Percentiles rank a stretch among this genome's conserved stretches.
Conservation (phyloP, 73 alveolate species). For the Halteria grandinella region DNA sequence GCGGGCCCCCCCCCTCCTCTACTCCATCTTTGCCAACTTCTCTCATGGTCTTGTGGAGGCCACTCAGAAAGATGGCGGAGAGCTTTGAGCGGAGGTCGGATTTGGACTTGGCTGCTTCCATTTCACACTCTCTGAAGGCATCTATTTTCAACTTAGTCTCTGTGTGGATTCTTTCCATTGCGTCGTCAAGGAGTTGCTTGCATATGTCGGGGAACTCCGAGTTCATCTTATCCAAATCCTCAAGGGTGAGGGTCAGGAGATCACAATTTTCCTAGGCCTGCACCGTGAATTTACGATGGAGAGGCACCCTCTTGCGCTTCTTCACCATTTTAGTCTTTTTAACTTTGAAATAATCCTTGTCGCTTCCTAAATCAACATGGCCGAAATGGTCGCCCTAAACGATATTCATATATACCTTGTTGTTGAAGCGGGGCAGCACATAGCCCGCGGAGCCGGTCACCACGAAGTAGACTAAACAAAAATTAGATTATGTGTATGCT, state of each 20-base stretch:
- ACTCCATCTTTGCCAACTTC: too few relatives aligned
- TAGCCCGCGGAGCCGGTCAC: not conserved
- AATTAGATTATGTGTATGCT: too few relatives aligned
- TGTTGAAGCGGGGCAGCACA: not conserved
- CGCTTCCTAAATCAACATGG: not conserved
- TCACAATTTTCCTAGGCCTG: not conserved
- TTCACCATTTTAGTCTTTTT: not conserved
- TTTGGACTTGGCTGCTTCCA: too few relatives aligned
- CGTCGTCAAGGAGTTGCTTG: not conserved
- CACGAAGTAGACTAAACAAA: not conserved
- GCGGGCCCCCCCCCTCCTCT: too few relatives aligned
- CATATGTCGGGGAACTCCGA: slow-evolving; percentile 2
- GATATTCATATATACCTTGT: not conserved
- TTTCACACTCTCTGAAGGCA: too few relatives aligned
- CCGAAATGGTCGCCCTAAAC: not conserved
- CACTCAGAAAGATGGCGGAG: too few relatives aligned
- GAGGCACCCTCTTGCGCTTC: not conserved
- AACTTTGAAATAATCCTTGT: not conserved
- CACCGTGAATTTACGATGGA: not conserved
- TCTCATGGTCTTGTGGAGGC: too few relatives aligned
- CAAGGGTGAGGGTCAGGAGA: not conserved
- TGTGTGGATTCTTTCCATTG: too few relatives aligned
- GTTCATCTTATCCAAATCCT: not conserved
- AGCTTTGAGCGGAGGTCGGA: too few relatives aligned
- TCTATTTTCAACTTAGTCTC: too few relatives aligned